Evolutionary conservation across 345 rosid genomes (phyloP).

Genomic region (Capsella bursapastoris): DNA sequence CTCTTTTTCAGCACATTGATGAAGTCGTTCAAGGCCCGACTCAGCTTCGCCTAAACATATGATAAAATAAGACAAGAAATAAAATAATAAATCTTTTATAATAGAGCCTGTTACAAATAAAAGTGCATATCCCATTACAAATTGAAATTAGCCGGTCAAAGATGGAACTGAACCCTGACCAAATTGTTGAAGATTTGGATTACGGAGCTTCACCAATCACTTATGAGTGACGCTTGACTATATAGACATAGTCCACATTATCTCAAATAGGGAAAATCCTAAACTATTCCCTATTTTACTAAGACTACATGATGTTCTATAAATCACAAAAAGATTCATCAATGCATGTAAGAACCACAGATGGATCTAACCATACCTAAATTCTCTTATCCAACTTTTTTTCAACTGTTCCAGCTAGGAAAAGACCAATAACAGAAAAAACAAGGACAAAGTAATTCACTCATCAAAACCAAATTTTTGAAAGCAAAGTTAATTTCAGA

Average conservation of each 20-base stretch:
- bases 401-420: not conserved
- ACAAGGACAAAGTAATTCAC: not conserved
- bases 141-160: not conserved
- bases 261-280: slow-evolving; percentile 1
- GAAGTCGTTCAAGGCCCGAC: slow-evolving; percentile 87
- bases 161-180: not conserved
- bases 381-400: not conserved
- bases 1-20: slow-evolving; percentile 92
- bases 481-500: not conserved
- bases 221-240: not conserved
- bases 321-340: slow-evolving; percentile 12
- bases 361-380: slow-evolving; percentile 10
- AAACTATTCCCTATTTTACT: slow-evolving; percentile 1
- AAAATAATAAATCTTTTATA: not conserved
- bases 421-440: not conserved
- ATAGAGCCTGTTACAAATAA: not conserved
- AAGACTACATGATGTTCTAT: slow-evolving; percentile 17
- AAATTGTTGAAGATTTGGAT: slow-evolving; percentile 9
- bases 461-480: not conserved
- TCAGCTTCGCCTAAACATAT: slow-evolving; percentile 75
- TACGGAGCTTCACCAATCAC: not conserved
- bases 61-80: slow-evolving; percentile 19
- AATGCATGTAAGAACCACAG: not conserved
- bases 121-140: not conserved
- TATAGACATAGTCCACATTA: slow-evolving; percentile 1